Evolutionary conservation across 768 basidiomycete genomes (phyloP).

Genomic region (Chalciporus chontae): DNA sequence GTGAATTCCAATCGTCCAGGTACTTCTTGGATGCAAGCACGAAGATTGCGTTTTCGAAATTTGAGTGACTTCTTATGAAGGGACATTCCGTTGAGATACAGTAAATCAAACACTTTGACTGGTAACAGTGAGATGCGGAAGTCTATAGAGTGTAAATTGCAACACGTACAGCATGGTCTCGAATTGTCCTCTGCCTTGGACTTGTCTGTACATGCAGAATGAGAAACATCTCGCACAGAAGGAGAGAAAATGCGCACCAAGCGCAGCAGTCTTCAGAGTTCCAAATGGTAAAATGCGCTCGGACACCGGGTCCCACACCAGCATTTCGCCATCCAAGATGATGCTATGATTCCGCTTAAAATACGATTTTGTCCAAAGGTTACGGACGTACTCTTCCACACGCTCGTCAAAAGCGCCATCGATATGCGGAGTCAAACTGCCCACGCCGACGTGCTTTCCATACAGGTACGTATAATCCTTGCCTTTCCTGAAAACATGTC

Average conservation of each 20-base stretch:
- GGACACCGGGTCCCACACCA: slow-evolving; percentile 93
- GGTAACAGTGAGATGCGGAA: background rate
- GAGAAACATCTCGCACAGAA: background rate
- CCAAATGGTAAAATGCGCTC: slow-evolving; percentile 91
- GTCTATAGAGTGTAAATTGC: background rate
- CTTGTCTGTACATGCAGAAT: slow-evolving; percentile 46
- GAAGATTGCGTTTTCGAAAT: slow-evolving; percentile 78
- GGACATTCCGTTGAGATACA: slow-evolving; percentile 83
- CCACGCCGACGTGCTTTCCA: slow-evolving; percentile 76
- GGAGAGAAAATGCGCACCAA: slow-evolving; percentile 46
- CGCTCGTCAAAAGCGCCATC: slow-evolving; percentile 69
- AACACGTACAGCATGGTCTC: slow-evolving; percentile 81
- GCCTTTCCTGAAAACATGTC: slow-evolving; percentile 58
- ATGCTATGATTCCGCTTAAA: slow-evolving; percentile 48
- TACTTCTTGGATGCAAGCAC: slow-evolving; percentile 61
- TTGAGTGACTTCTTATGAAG: slow-evolving; percentile 68
- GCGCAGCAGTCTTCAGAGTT: slow-evolving; percentile 87
- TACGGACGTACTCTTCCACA: slow-evolving; percentile 68
- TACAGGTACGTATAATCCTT: slow-evolving; percentile 92
- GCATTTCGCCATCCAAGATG: slow-evolving; percentile 96
- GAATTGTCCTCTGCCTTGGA: slow-evolving; percentile 68
- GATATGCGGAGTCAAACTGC: slow-evolving; percentile 88
- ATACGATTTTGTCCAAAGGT: background rate
- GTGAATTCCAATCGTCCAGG: slow-evolving; percentile 81
- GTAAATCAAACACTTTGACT: slow-evolving; percentile 97